phyloP scores from a whole-genome alignment of 345 rosid genomes.

The Cardamine chenopodiifolia region DNA sequence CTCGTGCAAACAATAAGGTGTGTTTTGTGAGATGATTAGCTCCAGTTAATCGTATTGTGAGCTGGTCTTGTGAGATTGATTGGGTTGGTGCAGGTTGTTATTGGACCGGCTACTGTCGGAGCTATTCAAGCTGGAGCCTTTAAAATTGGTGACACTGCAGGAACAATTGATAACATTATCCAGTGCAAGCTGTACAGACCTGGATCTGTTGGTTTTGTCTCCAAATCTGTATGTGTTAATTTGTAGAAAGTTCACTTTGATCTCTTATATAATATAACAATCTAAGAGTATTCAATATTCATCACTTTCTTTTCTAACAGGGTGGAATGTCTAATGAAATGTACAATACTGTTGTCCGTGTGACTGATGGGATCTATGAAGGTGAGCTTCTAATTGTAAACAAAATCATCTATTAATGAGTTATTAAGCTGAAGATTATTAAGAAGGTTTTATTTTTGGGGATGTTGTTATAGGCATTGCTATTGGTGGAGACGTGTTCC shows the following conservation, averaged over 20 bases:
- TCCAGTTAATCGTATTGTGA: not conserved
- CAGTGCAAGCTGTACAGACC: slow-evolving; percentile 95
- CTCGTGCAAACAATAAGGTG: slow-evolving; percentile 88
- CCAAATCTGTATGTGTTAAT: slow-evolving; percentile 82
- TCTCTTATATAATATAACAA: not conserved
- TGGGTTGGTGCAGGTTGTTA: slow-evolving; percentile 63
- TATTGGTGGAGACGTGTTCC: slow-evolving; percentile 99
- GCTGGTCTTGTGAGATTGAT: slow-evolving; percentile 12
- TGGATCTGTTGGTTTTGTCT: slow-evolving; percentile 98
- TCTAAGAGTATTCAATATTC: not conserved
- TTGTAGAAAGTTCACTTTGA: slow-evolving; percentile 7
- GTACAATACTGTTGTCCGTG: slow-evolving; percentile 90
- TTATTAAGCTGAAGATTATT: not conserved
- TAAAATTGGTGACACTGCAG: slow-evolving; percentile 98
- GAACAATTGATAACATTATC: slow-evolving; percentile 91
- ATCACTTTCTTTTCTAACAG: slow-evolving; percentile 43
- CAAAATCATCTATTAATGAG: not conserved
- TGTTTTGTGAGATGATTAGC: slow-evolving; percentile 15
- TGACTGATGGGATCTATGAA: slow-evolving; percentile 96
- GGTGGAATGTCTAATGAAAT: slow-evolving; percentile 99
- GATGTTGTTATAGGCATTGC: slow-evolving; percentile 72
- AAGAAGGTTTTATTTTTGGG: slow-evolving; percentile 33
- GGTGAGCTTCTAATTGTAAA: slow-evolving; percentile 48
- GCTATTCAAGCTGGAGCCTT: slow-evolving; percentile 98
- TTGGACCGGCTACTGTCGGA: slow-evolving; percentile 95